Base-by-base conservation (phyloP, 805 yeast species). In the Komagataella pastoris region DNA sequence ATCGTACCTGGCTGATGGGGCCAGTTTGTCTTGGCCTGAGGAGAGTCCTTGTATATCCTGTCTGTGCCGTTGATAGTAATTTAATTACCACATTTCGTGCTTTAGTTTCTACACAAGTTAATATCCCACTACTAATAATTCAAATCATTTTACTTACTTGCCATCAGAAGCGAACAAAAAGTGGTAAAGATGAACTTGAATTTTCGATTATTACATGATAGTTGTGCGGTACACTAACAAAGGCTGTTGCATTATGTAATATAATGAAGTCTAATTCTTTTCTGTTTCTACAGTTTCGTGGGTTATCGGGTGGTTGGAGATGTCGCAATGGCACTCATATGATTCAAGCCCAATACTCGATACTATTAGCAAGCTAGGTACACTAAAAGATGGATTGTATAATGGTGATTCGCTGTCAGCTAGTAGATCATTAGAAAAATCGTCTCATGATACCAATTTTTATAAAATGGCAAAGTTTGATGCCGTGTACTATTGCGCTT, bases 1-100 rank as follows among this genome's bases (percentile, higher is more conserved):
- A 88, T 59, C 93, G 78, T 36, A 90, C 83, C 62, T 88, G 93
- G 49, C 80, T 81, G 55, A 91, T 81, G 53, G 79, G 73, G 49
- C 87, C 86, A 3, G 95, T 81, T 51, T 86, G 81, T 71, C 97
- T 83, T 49, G 89, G 93, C 48, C 90, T 79, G 50, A 81, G 73
- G 57, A 89, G 79, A 64, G 89, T 83, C 63, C 95, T 81, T 64
- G 81, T 80, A 67, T 75, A 87, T 1, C 98, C 98, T 1, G 98
- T 90, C 59, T 84, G 79, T 17, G 97, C 98, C 2, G 93, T 76
- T 1, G 98, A 91, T 2, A 90, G 72, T 56, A 91, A 76, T 66
- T 88, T 88, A 53, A 91, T 84, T 62, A 90, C 81, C 3, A 95
- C 85, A 58, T 81, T 81, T 61, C 89, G 81, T 23, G 86, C 75